Base-by-base conservation (phyloP, 1,139 yeast species). In the Blastobotrys elegans region DNA sequence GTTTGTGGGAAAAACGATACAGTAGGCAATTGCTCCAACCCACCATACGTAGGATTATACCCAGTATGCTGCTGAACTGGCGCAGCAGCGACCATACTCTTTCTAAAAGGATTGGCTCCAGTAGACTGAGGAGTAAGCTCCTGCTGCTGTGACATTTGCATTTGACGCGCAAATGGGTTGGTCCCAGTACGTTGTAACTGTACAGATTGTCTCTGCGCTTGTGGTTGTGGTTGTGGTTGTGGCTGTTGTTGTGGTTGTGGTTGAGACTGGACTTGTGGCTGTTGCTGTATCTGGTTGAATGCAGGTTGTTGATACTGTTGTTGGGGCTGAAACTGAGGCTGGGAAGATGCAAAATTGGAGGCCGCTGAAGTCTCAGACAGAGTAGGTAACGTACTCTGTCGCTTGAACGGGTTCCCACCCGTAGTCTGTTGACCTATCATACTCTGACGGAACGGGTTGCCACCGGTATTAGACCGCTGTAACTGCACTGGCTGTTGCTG, bases 121-220 rank as follows among this genome's bases (percentile, higher is more conserved):
- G 70, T 59, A 51, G 54, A 21, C 39, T 56, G 58, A 1, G 55
- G 49, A 11, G 43, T 42, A 36, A 50, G 37, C 16, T 29, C 37
- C 30, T 44, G 50, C 14, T 33, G 20, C 33, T 40, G 54, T 26
- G 14, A 22, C 18, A 33, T 38, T 17, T 30, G 43, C 16, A n/a
- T 31, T 29, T 31, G 26, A 20, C 50, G 46, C 11, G 65, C 51
- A 50, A 64, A 63, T 31, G 86, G 86, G 57, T 80, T 81, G 3
- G 78, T 67, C 13, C 72, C 71, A 0, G 74, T 66, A 30, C 63
- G 54, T 38, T 61, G 64, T 7, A 63, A 40, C 38, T 43, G 43
- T 8, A 47, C 35, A 4, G 47, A 26, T 38, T 14, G 53, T 48
- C 8, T 51, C 35, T 35, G 31, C 14, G 32, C 45, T 20, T 36